Evolutionary conservation across 768 basidiomycete species (phyloP).

Genomic region (Pleurotus eryngii): DNA sequence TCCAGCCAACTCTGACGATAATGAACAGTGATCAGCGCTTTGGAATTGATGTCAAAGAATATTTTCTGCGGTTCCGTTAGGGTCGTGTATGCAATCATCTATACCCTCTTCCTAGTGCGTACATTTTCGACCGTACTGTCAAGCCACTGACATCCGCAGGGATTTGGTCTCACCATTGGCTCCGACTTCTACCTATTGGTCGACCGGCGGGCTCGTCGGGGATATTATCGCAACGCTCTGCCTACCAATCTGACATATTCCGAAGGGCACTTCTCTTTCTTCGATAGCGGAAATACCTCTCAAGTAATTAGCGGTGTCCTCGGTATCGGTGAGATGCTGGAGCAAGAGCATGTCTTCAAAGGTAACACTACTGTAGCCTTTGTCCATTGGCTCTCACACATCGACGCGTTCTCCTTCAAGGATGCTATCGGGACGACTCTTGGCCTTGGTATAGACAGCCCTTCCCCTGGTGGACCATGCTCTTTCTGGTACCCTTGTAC

Average conservation of each 20-base stretch:
- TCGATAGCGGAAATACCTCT: slow-evolving; percentile 42
- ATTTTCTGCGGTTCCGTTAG: slow-evolving; percentile 79
- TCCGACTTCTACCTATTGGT: slow-evolving; percentile 78
- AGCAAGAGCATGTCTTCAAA: slow-evolving; percentile 45
- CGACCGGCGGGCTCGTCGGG: slow-evolving; percentile 50
- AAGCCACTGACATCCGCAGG: slow-evolving; percentile 35
- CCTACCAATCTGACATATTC: slow-evolving; percentile 37
- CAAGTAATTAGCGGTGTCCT: slow-evolving; percentile 40
- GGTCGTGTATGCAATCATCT: slow-evolving; percentile 84
- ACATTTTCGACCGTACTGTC: background rate
- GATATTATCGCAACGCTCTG: slow-evolving; percentile 46
- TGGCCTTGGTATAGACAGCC: slow-evolving; percentile 80
- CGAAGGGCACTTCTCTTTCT: slow-evolving; percentile 52
- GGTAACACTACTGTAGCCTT: slow-evolving; percentile 28
- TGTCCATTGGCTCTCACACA: slow-evolving; percentile 14
- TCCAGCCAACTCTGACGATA: slow-evolving; percentile 5
- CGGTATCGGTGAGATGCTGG: slow-evolving; percentile 34
- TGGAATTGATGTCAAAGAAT: slow-evolving; percentile 80
- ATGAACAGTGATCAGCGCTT: slow-evolving; percentile 62
- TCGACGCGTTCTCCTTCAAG: slow-evolving; percentile 35
- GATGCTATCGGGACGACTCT: slow-evolving; percentile 68
- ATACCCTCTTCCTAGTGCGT: slow-evolving; percentile 73
- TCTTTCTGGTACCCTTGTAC: slow-evolving; percentile 74
- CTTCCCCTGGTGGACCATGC: slow-evolving; percentile 79
- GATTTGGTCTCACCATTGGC: slow-evolving; percentile 81